Conservation (phyloP, 257 asterid genomes). For the Solanum clarkiae region DNA sequence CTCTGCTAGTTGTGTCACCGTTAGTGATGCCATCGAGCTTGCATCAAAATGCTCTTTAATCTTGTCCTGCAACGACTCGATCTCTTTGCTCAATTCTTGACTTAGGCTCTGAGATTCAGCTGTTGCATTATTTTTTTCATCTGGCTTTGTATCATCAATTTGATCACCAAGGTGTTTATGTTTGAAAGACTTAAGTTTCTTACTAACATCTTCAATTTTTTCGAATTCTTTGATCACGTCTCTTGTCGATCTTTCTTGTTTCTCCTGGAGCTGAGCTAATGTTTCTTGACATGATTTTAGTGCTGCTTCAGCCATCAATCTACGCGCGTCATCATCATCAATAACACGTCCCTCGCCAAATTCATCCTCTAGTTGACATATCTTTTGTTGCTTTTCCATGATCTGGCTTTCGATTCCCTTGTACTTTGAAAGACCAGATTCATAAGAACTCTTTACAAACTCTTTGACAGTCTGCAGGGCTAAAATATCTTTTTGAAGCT, state of each 20-base stretch:
- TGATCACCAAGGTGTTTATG: conserved; percentile 12
- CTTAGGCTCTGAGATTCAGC: background rate
- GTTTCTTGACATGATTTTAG: conserved; percentile 72
- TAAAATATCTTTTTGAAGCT: conserved; percentile 67
- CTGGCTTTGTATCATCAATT: conserved; percentile 3
- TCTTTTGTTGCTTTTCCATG: conserved; percentile 58
- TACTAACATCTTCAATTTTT: conserved; percentile 45
- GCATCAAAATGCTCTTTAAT: conserved; percentile 12
- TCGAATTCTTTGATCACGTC: conserved; percentile 44
- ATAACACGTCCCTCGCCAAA: conserved; percentile 37
- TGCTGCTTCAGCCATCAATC: conserved; percentile 79
- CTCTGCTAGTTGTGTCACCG: conserved; percentile 72
- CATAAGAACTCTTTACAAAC: conserved; percentile 82
- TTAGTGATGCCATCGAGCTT: conserved; percentile 21
- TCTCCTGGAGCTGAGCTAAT: conserved; percentile 43
- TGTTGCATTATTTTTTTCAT: background rate
- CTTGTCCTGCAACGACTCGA: conserved; percentile 7
- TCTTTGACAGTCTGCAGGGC: conserved; percentile 67
- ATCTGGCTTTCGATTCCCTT: conserved; percentile 72
- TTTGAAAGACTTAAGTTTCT: conserved; percentile 32
- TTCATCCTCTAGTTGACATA: conserved; percentile 58
- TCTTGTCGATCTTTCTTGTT: conserved; percentile 32
- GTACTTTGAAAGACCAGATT: conserved; percentile 52
- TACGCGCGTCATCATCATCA: conserved; percentile 70
- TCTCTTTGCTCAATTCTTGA: conserved; percentile 9